Conservation (phyloP, 1,139 yeast species). For the Debaryomycetaceae sp. region DNA sequence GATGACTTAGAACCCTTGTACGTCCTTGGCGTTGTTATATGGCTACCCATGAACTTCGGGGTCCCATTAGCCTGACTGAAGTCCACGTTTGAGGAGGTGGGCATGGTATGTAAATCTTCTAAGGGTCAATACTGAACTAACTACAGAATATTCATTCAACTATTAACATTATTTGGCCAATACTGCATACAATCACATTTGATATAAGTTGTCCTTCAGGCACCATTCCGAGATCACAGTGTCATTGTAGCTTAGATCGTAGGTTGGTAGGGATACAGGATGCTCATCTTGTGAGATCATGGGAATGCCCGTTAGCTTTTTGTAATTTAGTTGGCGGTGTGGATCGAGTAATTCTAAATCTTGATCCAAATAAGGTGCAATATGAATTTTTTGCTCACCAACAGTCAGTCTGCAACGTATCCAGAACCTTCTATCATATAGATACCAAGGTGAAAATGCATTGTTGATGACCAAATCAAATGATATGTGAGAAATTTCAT, state of each 20-base stretch:
- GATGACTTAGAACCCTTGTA: slow-evolving; percentile 15
- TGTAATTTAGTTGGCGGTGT: background rate
- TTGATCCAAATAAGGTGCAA: slow-evolving; percentile 17
- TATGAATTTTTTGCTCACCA: background rate
- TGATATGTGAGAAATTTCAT: slow-evolving; percentile 9
- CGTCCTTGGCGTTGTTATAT: slow-evolving; percentile 18
- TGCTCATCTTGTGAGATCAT: slow-evolving; percentile 6
- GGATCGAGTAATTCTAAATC: background rate
- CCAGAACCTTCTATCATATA: slow-evolving; percentile 39
- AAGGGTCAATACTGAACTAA: background rate
- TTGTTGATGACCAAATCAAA: slow-evolving; percentile 2
- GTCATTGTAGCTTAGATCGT: slow-evolving; percentile 6
- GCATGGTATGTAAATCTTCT: slow-evolving; percentile 11
- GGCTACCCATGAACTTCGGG: slow-evolving; percentile 9
- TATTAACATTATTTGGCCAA: background rate
- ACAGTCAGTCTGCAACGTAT: slow-evolving; percentile 15
- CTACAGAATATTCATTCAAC: background rate
- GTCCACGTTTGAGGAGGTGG: slow-evolving; percentile 17
- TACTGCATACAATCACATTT: slow-evolving; percentile 7
- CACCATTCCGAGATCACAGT: slow-evolving; percentile 16
- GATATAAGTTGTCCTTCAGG: slow-evolving; percentile 15
- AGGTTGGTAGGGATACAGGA: slow-evolving; percentile 21
- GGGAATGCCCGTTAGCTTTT: slow-evolving; percentile 3
- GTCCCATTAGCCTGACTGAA: slow-evolving; percentile 9
- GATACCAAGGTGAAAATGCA: slow-evolving; percentile 25